Conservation (phyloP, 768 basidiomycete genomes). For the Chlorophyllum brunneum region DNA sequence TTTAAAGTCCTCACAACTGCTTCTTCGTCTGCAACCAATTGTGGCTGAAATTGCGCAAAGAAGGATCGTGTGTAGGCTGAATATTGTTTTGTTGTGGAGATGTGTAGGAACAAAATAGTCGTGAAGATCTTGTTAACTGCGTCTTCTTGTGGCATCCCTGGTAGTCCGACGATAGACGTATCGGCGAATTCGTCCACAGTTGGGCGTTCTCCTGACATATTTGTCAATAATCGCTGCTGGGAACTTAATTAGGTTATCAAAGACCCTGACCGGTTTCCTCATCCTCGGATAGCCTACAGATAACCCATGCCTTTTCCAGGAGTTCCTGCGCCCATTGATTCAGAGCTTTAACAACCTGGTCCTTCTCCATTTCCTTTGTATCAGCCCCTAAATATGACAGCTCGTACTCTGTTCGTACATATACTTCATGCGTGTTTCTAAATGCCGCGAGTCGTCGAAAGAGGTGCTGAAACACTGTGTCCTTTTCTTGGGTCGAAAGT, state of each 20-base stretch:
- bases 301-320: slow-evolving; percentile 39
- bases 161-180: slow-evolving; percentile 39
- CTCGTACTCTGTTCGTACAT: slow-evolving; percentile 32
- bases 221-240: neutral
- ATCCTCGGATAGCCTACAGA: slow-evolving; percentile 31
- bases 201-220: slow-evolving; percentile 34
- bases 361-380: slow-evolving; percentile 13
- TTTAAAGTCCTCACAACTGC: slow-evolving; percentile 42
- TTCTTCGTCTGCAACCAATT: slow-evolving; percentile 35
- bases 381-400: slow-evolving; percentile 5
- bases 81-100: slow-evolving; percentile 44
- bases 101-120: slow-evolving; percentile 46
- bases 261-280: slow-evolving; percentile 12
- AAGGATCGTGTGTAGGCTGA: slow-evolving; percentile 49
- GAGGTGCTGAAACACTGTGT: slow-evolving; percentile 38
- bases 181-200: slow-evolving; percentile 38
- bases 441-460: slow-evolving; percentile 40
- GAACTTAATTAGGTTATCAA: neutral
- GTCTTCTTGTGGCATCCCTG: slow-evolving; percentile 31
- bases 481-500: slow-evolving; percentile 30
- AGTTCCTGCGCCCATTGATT: slow-evolving; percentile 43
- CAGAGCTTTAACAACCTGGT: slow-evolving; percentile 30
- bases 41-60: slow-evolving; percentile 30
- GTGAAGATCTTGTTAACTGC: slow-evolving; percentile 42
- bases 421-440: slow-evolving; percentile 38